Base-by-base conservation (phyloP, 176 grass and related monocot species). In the Bromus sterilis region DNA sequence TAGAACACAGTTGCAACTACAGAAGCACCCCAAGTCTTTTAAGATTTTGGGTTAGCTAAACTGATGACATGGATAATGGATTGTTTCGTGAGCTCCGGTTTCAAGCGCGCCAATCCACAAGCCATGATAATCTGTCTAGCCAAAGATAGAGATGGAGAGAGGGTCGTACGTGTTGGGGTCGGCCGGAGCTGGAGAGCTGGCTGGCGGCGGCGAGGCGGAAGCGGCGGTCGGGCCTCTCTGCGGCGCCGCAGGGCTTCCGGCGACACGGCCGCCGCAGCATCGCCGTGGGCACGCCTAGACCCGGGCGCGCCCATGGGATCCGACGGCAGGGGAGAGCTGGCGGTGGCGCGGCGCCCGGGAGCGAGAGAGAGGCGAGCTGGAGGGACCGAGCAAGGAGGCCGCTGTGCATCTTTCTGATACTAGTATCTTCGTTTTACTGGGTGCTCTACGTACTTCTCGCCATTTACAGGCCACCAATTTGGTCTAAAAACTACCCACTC, bases 131-230 rank as follows among this genome's bases (percentile, higher is more conserved):
- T 46, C 14, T 30, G 46, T 6, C 21, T 23, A 23, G 23, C 30
- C 13, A 31, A 66, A 43, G 40, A 9, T 13, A 10, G 70, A 21
- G 29, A 56, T 11, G n/a, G 49, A 20, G 51, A 37, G 32, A 36
- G n/a, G 12, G 24, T 36, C 83, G 35, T 39, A 93, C 94, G 65
- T 85, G 89, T 30, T 82, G 84, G 4, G 80, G 66, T 18, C 51
- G 82, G 43, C 58, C 89, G 79, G 66, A 80, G 30, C 81, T 89
- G n/a, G 74, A 85, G 39, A 88, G 85, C 82, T 87, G 84, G 32
- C 86, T 81, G 3, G 80, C 87, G 42, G 81, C 83, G 82, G 93
- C 14, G 28, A 71, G 87, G 66, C 83, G 64, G 71, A 89, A 81
- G 35, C 83, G 30, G 40, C 80, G 80, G 70, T 83, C 83, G 49